These are phyloP conservation scores for Fusarium falciforme DNA, from an alignment of 2,329 filamentous ascomycete species.

Conservation along the genomic window DNA sequence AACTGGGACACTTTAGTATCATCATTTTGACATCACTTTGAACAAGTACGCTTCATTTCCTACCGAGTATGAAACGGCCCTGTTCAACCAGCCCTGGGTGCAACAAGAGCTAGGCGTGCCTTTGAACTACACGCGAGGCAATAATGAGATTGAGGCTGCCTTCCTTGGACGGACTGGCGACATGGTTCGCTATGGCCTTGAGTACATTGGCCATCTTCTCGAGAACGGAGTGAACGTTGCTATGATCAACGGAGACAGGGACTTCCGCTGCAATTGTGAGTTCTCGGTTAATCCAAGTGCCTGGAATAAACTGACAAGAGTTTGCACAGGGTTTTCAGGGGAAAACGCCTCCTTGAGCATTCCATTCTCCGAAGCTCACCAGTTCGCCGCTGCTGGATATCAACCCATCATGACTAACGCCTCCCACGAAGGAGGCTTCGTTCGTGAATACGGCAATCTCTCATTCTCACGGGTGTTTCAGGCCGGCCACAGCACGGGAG, in stretches of 20 bases:
- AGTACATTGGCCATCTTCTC: constrained; percentile 66
- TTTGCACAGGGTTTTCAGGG: constrained; percentile 60
- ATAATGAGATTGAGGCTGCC: constrained; percentile 53
- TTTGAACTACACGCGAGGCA: constrained; percentile 63
- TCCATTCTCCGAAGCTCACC: constrained; percentile 52
- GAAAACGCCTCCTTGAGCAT: constrained; percentile 74
- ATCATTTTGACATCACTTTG: constrained; percentile 70
- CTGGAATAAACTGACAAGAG: not conserved
- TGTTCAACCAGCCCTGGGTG: constrained; percentile 68
- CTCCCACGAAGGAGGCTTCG: constrained; percentile 74
- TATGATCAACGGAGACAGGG: constrained; percentile 73
- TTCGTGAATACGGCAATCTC: constrained; percentile 78
- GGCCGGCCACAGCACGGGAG: constrained; percentile 69
- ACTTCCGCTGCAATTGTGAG: constrained; percentile 71
- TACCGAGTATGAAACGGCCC: constrained; percentile 66
- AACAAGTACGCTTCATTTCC: constrained; percentile 67
- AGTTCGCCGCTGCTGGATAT: constrained; percentile 75
- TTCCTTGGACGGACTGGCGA: constrained; percentile 71
- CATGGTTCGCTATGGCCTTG: constrained; percentile 54
- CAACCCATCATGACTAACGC: constrained; percentile 73
- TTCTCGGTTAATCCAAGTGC: not conserved
- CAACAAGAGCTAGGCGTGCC: constrained; percentile 70
- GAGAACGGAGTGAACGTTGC: constrained; percentile 64
- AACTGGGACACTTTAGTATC: constrained; percentile 54
- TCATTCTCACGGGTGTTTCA: constrained; percentile 73